Evolutionary conservation across 805 yeast genomes (phyloP).

Genomic region (Nadsonia fulvescens): DNA sequence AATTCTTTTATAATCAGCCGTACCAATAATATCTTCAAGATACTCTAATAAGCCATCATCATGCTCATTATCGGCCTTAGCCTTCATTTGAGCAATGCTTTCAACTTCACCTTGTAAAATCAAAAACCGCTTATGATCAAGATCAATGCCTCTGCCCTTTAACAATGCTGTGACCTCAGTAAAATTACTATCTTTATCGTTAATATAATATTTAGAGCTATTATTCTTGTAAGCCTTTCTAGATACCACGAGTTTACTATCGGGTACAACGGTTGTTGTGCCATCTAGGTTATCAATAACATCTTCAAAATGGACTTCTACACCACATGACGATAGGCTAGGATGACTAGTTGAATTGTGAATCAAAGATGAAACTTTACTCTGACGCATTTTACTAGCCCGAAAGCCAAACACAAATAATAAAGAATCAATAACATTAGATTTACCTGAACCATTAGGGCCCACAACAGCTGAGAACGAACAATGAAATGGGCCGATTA

Average conservation of each 20-base stretch:
- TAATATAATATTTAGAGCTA: slow-evolving; percentile 59
- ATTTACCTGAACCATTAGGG: slow-evolving; percentile 96
- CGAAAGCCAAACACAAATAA: slow-evolving; percentile 93
- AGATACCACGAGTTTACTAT: slow-evolving; percentile 47
- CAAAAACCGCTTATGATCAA: slow-evolving; percentile 85
- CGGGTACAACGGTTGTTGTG: slow-evolving; percentile 29
- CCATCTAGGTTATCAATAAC: slow-evolving; percentile 42
- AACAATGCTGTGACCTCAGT: slow-evolving; percentile 61
- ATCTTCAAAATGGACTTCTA: slow-evolving; percentile 73
- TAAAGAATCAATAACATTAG: slow-evolving; percentile 92
- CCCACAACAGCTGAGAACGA: slow-evolving; percentile 96
- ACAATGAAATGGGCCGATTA: slow-evolving; percentile 84
- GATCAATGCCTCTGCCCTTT: slow-evolving; percentile 72
- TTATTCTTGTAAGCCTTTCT: slow-evolving; percentile 67
- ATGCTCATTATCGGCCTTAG: slow-evolving; percentile 80
- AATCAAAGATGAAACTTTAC: slow-evolving; percentile 77
- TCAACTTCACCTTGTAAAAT: slow-evolving; percentile 97
- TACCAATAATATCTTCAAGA: slow-evolving; percentile 92
- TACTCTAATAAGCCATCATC: slow-evolving; percentile 93
- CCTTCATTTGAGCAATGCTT: slow-evolving; percentile 95
- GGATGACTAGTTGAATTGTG: slow-evolving; percentile 72
- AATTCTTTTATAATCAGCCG: slow-evolving; percentile 59
- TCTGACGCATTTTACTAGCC: slow-evolving; percentile 92
- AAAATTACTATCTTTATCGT: slow-evolving; percentile 51
- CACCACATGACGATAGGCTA: slow-evolving; percentile 57